These are phyloP conservation scores for Avena sativa DNA, from an alignment of 176 grass and related monocot species.

Conservation along the genomic window DNA sequence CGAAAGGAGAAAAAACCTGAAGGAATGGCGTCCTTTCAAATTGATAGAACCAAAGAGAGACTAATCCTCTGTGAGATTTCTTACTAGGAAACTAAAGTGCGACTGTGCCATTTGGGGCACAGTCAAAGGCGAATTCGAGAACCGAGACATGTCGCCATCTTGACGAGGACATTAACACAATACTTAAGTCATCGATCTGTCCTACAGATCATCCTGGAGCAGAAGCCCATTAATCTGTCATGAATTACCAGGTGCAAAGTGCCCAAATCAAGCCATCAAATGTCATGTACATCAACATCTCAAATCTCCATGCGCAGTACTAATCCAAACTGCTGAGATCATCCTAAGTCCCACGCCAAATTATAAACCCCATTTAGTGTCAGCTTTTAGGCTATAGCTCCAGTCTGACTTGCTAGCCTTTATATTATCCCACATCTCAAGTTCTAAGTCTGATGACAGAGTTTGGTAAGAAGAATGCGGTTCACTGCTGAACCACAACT, in stretches of 20 bases:
- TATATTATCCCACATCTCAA: neutral
- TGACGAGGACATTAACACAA: constrained; percentile 1
- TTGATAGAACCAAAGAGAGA: no score
- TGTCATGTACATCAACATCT: neutral
- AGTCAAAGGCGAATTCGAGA: constrained; percentile 7
- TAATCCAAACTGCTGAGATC: constrained; percentile 13
- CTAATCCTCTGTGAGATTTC: neutral
- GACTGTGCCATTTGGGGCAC: neutral
- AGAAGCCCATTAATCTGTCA: neutral
- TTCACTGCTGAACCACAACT: constrained; percentile 6
- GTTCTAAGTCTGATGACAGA: neutral
- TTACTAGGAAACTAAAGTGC: neutral
- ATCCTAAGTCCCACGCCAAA: neutral
- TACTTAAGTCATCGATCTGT: neutral
- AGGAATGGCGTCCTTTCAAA: no score
- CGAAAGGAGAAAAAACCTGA: no score
- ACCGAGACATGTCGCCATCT: neutral
- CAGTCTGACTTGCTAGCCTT: neutral
- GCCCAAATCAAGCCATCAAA: constrained; percentile 14
- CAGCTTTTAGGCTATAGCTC: neutral
- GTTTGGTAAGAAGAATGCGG: constrained; percentile 1
- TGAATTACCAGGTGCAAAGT: neutral
- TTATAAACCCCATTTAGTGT: neutral
- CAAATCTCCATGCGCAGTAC: neutral
- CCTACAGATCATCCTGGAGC: constrained; percentile 9